Base-by-base conservation (phyloP, 164 flowering plant genomes). In the Magnolia kwangsiensis region DNA sequence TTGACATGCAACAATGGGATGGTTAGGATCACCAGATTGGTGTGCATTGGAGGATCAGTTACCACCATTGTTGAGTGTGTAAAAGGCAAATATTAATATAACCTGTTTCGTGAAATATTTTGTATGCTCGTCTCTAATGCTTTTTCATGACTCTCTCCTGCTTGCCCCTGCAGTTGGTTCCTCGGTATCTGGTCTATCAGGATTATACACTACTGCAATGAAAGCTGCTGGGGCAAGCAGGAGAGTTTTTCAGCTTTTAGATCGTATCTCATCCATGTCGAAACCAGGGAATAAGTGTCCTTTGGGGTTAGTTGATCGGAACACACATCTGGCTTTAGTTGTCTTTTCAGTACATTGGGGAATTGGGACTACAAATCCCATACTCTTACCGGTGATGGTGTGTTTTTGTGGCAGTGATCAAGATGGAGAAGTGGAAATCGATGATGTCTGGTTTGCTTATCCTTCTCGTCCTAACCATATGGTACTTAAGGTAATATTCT, bases 211-310 rank as follows among this genome's bases (percentile, higher is more conserved):
- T 29, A 85, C 85, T 7, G 90, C 90, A 45, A 96, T 96, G 99
- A 96, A 96, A 90, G 98, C 99, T 82, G 97, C 97, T 23, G 98
- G 99, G 69, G 99, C 99, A 45, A 96, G 99, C 82, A 90, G 96
- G 78, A 81, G 98, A 74, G 99, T 96, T 66, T 96, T 94, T 77
- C 99, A 96, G 86, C 88, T 96, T 72, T 82, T 96, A 70, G 99
- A 96, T 77, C 98, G 98, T 49, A 81, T 77, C 29, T 89, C 98
- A 66, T 79, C 90, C 78, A 94, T 96, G 99, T 85, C 92, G 23
- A 86, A 81, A 78, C 81, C 98, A 16, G 99, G 99, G 85, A 78
- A 88, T 45, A 78, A 82, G 78, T 92, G 98, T 75, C 99, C 99
- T 13, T 69, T 86, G 58, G 89, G 93, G 98, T 96, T 45, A 74